Percentiles rank a stretch among this genome's conserved stretches.
Conservation (phyloP, 1,139 yeast species). For the Pneumocystis canis region DNA sequence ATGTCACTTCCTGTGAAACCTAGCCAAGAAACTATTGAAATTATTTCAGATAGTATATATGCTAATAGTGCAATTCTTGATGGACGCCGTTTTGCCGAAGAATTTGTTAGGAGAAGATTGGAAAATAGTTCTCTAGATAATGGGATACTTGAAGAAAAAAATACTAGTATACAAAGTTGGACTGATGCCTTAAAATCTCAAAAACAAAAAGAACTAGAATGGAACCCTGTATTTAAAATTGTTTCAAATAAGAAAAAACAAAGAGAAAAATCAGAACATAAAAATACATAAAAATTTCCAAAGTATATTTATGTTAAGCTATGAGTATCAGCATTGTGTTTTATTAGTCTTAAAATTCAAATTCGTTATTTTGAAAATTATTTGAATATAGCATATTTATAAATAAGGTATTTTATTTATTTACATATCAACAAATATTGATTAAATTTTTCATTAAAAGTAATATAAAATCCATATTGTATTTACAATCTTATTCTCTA, state of each 20-base stretch:
- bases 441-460: background rate
- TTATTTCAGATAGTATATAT: conserved; percentile 84
- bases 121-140: conserved; percentile 24
- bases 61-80: conserved; percentile 86
- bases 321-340: background rate
- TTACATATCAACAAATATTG: background rate
- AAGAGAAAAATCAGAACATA: conserved; percentile 11
- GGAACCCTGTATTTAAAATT: conserved; percentile 55
- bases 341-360: background rate
- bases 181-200: conserved; percentile 32
- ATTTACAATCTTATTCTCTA: background rate
- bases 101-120: conserved; percentile 64
- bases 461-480: background rate
- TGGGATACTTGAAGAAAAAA: conserved; percentile 13
- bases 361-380: background rate
- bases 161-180: conserved; percentile 13
- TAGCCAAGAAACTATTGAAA: conserved; percentile 57
- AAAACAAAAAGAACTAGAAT: conserved; percentile 33
- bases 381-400: background rate
- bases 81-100: conserved; percentile 86
- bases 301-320: background rate
- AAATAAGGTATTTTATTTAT: background rate
- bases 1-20: conserved; percentile 51
- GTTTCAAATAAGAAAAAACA: conserved; percentile 49
- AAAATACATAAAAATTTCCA: background rate